Percentiles rank a stretch among this genome's conserved stretches.
These are phyloP conservation scores for Vinca minor DNA, from an alignment of 257 asterid genomes.

Conservation along the genomic window DNA sequence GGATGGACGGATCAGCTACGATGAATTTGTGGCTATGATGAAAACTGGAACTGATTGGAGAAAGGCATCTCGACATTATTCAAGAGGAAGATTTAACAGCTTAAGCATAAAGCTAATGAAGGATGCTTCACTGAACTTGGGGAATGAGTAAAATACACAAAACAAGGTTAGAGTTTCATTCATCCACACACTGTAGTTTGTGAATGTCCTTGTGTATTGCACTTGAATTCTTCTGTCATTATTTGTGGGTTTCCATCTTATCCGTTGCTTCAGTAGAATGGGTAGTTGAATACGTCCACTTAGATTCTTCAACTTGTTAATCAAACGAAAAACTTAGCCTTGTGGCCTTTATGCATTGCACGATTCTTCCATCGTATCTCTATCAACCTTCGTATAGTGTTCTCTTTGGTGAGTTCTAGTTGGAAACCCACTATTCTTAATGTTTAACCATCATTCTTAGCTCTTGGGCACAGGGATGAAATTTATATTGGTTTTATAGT, in stretches of 20 bases:
- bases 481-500: too few relatives aligned
- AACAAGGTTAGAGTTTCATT: conserved; percentile 2
- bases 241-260: conserved; percentile 16
- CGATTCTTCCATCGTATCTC: conserved; percentile 16
- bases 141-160: conserved; percentile 42
- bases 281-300: conserved; percentile 1
- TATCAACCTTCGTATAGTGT: conserved; percentile 11
- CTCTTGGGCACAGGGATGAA: neutral
- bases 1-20: conserved; percentile 88
- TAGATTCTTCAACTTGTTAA: conserved; percentile 15
- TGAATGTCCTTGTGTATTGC: conserved; percentile 12
- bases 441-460: neutral
- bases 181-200: conserved; percentile 4
- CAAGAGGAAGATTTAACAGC: conserved; percentile 81
- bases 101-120: conserved; percentile 76
- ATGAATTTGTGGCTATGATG: conserved; percentile 91
- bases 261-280: conserved; percentile 11
- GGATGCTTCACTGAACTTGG: conserved; percentile 82
- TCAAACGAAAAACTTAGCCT: conserved; percentile 11
- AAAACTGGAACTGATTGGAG: conserved; percentile 94
- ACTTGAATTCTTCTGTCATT: conserved; percentile 8
- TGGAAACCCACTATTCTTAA: conserved; percentile 1
- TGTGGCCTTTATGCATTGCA: conserved; percentile 11
- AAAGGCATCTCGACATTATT: conserved; percentile 91
- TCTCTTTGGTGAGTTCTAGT: conserved; percentile 4